Conservation (phyloP, 1,284 basidiomycete genomes). For the Schizopora paradoxa region DNA sequence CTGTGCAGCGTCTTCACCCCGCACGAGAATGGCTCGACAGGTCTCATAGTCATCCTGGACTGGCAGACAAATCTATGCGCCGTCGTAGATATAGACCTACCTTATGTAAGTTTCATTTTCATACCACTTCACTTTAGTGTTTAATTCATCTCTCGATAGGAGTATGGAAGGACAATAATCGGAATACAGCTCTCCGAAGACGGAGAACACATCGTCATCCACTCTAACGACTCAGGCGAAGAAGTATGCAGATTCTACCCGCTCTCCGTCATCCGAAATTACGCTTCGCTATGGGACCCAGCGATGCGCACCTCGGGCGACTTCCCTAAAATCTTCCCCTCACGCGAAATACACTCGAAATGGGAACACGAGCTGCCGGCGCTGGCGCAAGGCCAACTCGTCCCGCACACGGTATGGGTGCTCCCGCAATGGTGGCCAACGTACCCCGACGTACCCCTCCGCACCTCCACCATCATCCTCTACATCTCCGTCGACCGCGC, state of each 20-base stretch:
- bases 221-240: constrained; percentile 10
- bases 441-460: constrained; percentile 12
- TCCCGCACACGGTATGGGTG: constrained; percentile 15
- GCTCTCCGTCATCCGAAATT: constrained; percentile 4
- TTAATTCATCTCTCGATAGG: too few species aligned
- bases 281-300: constrained; percentile 7
- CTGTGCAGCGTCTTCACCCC: constrained; percentile 15
- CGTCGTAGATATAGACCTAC: constrained; percentile 14
- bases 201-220: constrained; percentile 10
- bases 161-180: constrained; percentile 15
- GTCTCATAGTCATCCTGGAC: constrained; percentile 15
- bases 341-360: not conserved
- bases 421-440: constrained; percentile 20
- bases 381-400: constrained; percentile 4
- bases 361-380: constrained; percentile 13
- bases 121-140: too few species aligned
- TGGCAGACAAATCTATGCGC: constrained; percentile 13
- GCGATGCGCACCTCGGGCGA: not conserved
- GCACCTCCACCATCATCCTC: constrained; percentile 12
- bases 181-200: constrained; percentile 13
- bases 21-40: constrained; percentile 5
- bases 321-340: not conserved
- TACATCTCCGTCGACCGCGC: not conserved
- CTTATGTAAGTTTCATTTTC: constrained; percentile 10
- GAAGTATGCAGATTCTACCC: constrained; percentile 12